These are phyloP conservation scores for Komagataella pseudopastoris DNA, from an alignment of 805 yeast species.

Conservation along the genomic window DNA sequence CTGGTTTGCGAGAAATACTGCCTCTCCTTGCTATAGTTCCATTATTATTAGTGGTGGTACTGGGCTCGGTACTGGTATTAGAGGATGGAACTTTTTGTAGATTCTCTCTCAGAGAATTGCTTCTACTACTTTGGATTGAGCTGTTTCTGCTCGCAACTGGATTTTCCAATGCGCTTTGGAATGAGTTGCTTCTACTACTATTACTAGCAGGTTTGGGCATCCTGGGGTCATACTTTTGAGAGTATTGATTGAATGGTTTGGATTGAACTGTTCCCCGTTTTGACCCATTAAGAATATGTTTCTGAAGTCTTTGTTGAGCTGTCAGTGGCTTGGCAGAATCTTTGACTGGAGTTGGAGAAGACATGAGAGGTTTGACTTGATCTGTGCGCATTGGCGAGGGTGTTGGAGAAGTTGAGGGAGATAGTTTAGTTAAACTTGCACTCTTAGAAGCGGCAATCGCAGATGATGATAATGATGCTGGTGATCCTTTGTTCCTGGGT, in stretches of 20 bases:
- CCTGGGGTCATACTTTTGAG: not conserved
- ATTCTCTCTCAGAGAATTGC: not conserved
- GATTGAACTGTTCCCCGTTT: not conserved
- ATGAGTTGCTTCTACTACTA: not conserved
- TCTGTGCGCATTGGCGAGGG: constrained; percentile 2
- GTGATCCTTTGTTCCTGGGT: not conserved
- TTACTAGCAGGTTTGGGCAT: not conserved
- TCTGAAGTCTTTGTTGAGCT: constrained; percentile 22
- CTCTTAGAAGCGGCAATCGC: not conserved
- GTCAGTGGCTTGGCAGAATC: constrained; percentile 8
- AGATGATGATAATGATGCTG: not conserved
- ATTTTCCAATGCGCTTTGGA: not conserved
- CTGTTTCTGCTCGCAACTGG: not conserved
- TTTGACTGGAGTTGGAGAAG: not conserved
- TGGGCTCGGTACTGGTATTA: not conserved
- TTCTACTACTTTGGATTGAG: not conserved
- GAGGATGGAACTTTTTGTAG: not conserved
- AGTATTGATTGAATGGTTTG: not conserved
- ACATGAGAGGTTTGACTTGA: not conserved
- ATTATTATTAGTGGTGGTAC: not conserved
- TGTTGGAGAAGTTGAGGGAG: constrained; percentile 10
- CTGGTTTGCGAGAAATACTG: constrained; percentile 12
- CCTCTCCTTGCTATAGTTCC: constrained; percentile 11
- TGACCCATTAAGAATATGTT: constrained; percentile 14
- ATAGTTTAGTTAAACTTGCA: not conserved